phyloP scores from a whole-genome alignment of 768 basidiomycete species.

The Trametes gibbosa region DNA sequence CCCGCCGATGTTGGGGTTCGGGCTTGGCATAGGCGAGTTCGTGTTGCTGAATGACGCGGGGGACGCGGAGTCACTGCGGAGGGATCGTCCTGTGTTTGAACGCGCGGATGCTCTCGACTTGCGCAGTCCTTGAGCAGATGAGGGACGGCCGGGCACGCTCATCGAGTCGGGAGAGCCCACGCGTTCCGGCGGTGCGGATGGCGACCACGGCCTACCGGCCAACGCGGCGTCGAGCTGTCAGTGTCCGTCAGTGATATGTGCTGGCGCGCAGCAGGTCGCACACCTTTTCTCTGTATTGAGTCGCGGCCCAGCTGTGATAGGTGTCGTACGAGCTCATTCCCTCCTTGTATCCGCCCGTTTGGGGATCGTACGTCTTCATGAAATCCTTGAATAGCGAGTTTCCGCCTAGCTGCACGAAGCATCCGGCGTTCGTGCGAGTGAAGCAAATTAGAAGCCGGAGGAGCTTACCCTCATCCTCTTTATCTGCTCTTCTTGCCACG shows the following conservation, averaged over 20 bases:
- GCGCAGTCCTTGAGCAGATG: conserved; percentile 79
- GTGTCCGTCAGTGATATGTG: conserved; percentile 33
- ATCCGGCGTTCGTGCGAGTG: conserved; percentile 11
- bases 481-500: conserved; percentile 89
- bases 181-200: conserved; percentile 62
- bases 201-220: conserved; percentile 76
- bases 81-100: conserved; percentile 42
- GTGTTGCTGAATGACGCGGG: conserved; percentile 48
- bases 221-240: conserved; percentile 72
- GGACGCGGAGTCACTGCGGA: conserved; percentile 56
- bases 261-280: conserved; percentile 13
- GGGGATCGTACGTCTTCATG: conserved; percentile 66
- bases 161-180: conserved; percentile 33
- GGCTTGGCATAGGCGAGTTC: conserved; percentile 29
- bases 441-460: neutral
- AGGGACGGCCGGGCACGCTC: conserved; percentile 55
- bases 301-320: conserved; percentile 92
- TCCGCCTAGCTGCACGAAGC: conserved; percentile 67
- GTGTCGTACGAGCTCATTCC: conserved; percentile 65
- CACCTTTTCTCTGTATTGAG: conserved; percentile 94
- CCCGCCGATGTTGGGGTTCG: conserved; percentile 42
- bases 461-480: conserved; percentile 80
- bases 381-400: conserved; percentile 83
- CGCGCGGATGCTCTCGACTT: conserved; percentile 79
- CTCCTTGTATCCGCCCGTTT: conserved; percentile 68